Evolutionary conservation across 345 rosid genomes (phyloP), one percentile per base, ranked within the genome.

Genomic region (Brassica carinata): DNA sequence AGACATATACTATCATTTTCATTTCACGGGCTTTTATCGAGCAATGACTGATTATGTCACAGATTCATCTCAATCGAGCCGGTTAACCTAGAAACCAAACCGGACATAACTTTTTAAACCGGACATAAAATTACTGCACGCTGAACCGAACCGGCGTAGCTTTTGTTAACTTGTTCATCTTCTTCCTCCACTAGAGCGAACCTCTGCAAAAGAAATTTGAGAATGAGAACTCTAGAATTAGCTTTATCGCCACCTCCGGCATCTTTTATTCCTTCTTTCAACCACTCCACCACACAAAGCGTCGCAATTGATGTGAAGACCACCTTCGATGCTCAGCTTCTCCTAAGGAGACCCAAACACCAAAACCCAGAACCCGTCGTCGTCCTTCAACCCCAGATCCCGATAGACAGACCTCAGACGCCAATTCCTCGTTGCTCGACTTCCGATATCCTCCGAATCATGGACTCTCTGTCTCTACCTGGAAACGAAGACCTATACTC

Each of bases 381-480:
- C 59, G 40, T 76, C 13, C 2, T 11, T 1, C 31, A 71, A 31
- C 73, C 73, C 0, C 40, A 71, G 64, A 70, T 57, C 57, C 80
- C 59, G 67, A 31, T 4, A 5, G 53, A 18, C 4, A 23, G 40
- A 30, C 5, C 62, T 5, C 30, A 14, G 14, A 68, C 15, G 0
- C 11, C 31, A 61, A 45, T 0, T 23, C 43, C 81, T 9, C 69
- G 81, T 18, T 80, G 64, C 73, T 76, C 85, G 5, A 75, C 80
- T 51, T 53, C 87, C 9, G 92, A 88, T 33, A 77, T 92, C 23
- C 71, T 89, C 48, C 83, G 87, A 45, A 27, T 92, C 64, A 80
- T 90, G 88, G 89, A 87, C 71, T 66, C 82, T 71, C 90, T 90
- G 33, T 61, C 77, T 73, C 78, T 85, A 2, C 88, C 92, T 11